phyloP scores from a whole-genome alignment of 2,329 filamentous ascomycete species.

The Microsporum canis region DNA sequence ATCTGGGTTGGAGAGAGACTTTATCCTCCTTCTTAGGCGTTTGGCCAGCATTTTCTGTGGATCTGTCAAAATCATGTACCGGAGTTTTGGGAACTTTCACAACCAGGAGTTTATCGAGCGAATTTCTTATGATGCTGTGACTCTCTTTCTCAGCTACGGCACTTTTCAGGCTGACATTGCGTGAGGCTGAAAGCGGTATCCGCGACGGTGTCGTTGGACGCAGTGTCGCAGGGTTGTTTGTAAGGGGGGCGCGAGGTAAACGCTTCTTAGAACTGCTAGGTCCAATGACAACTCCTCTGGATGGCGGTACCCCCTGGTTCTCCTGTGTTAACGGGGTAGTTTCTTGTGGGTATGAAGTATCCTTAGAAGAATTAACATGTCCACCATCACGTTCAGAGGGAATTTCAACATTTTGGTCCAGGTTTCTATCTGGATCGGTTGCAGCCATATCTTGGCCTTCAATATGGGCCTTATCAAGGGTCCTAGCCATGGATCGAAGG shows the following conservation, averaged over 20 bases:
- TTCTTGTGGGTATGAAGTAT: background rate
- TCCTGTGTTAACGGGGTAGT: background rate
- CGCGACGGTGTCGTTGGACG: background rate
- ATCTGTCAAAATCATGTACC: background rate
- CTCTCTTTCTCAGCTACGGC: background rate
- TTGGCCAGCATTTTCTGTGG: background rate
- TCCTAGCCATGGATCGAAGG: slow-evolving; percentile 12
- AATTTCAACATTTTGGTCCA: background rate
- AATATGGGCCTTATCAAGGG: background rate
- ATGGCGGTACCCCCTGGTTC: background rate
- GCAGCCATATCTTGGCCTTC: background rate
- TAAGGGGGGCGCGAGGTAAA: background rate
- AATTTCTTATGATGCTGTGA: background rate
- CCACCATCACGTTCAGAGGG: background rate
- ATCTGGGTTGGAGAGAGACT: background rate
- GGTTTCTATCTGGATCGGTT: background rate
- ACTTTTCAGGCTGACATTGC: background rate
- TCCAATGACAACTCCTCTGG: background rate
- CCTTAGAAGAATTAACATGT: background rate
- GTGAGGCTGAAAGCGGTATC: background rate
- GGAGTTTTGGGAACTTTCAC: background rate
- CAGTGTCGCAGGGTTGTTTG: too few relatives aligned
- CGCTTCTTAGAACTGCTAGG: background rate
- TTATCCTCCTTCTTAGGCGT: background rate
- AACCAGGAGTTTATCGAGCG: background rate